A percentile compares a stretch with the other conserved stretches of the same genome.
Conservation (phyloP, 148 eudicot genomes). For the Vaccinium corymbosum region DNA sequence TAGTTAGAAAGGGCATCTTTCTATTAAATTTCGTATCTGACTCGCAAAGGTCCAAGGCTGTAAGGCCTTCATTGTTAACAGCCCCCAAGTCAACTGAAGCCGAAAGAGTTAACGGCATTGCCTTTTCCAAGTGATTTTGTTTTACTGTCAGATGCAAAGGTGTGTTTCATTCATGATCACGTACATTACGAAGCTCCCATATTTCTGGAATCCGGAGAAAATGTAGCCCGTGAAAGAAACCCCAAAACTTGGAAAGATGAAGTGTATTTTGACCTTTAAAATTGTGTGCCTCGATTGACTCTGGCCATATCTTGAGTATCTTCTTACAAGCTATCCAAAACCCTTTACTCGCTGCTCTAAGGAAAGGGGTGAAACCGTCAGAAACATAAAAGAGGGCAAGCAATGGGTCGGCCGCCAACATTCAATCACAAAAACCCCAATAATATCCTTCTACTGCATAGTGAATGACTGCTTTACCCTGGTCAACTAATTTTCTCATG, state of each 20-base stretch:
- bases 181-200: neutral
- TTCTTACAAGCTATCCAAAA: rapidly evolving
- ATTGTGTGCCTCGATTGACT: neutral
- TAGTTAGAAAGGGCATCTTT: too few relatives aligned
- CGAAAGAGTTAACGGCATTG: too few relatives aligned
- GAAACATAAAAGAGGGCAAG: too few relatives aligned
- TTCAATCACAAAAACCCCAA: neutral
- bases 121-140: too few relatives aligned
- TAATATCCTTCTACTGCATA: neutral
- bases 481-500: neutral
- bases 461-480: neutral
- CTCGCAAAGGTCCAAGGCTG: neutral
- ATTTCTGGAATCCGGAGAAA: neutral
- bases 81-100: neutral
- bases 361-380: too few relatives aligned
- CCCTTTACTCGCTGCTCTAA: too few relatives aligned
- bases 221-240: neutral
- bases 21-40: neutral
- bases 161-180: too few relatives aligned
- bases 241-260: neutral
- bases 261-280: neutral
- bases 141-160: too few relatives aligned
- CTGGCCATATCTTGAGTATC: neutral
- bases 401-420: neutral
- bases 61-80: neutral